Evolutionary conservation across 108 stramenopile species (phyloP), one percentile per base, ranked within the genome.

Genomic region (Cyclotella atomus): DNA sequence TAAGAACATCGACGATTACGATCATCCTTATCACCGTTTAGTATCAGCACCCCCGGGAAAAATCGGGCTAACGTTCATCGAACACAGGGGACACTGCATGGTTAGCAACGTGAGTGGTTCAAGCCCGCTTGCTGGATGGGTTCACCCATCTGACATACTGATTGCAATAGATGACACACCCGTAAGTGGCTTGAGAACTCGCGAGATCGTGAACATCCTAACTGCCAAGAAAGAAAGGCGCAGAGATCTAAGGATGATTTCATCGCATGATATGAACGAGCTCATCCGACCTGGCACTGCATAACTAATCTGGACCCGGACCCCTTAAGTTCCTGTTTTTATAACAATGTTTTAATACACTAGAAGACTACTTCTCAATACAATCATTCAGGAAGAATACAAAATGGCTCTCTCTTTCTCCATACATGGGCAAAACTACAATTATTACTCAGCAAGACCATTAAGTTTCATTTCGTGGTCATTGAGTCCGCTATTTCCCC

Each of bases 41-140:
- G 91, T 95, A 0, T 87, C 89, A 17, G 90, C 88, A 47, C 94
- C 94, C 25, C 88, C 94, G 6, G 94, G 94, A 9, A 86, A 89
- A n/a, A 92, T 95, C 49, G 94, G 94, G 5, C 74, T 92, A 4
- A 88, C 90, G 6, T 92, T 95, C 75, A 88, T 95, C 10, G 86
- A 95, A 23, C 90, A 82, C 54, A 87, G 91, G 21, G 94, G 94
- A 0, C 88, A 95, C 84, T 90, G 91, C 15, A 90, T 92, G 89
- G 90, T 95, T 30, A 88, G 86, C 70, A 86, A 89, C 71, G 88
- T 95, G 10, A 76, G 89, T 12, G 66, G 68, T 46, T 81, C 87
- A 24, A 90, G 89, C 61, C 94, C 94, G 9, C 79, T 95, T 43
- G 46, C 72, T 2, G 91, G 90, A 20, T 95, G 86, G 85, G 88